Base-by-base conservation (phyloP, 495 filamentous ascomycete species). In the Aspergillus steynii region DNA sequence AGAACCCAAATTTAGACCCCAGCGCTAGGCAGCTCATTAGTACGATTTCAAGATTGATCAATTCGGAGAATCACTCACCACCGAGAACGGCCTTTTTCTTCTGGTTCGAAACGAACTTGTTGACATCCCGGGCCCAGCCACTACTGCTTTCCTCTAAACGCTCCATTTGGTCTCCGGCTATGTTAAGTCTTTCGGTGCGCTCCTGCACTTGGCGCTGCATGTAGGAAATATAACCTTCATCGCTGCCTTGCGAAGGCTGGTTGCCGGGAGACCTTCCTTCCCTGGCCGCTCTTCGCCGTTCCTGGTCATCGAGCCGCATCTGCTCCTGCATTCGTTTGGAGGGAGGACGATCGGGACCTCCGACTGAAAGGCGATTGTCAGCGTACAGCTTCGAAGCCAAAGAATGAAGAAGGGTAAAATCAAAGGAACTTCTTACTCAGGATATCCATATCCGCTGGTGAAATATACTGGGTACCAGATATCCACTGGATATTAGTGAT, bases 401-500 rank as follows among this genome's bases (percentile, higher is more conserved):
- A n/a, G 15, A 14, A 31, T 25, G 32, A 34, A 25, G 29, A 7
- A 57, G 27, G 25, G 4, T 2, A 53, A 49, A 52, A 32, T 32
- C 25, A 46, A 27, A 54, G 29, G 46, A 50, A 26, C 50, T 26
- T 74, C 76, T 53, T 73, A 82, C 79, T 95, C 42, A 98, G 74
- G 7, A 96, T 71, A 64, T 98, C 95, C 77, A 99, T 85, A 70
- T 99, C 96, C n/a, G 88, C 79, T 14, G 91, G 88, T 20, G 90
- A 90, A 37, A 99, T 80, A 62, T 96, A 90, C 73, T 97, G 94
- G 12, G 96, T 97, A 1, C 95, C 96, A 0, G 93, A 87, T 46
- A 99, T 91, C 95, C 95, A 99, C 72, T 97, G 91, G 26, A 99
- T 69, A 63, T 95, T 97, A 8, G 90, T 93, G 51, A 99, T 99